phyloP scores from a whole-genome alignment of 805 yeast genomes.

The Candida peoriensis region DNA sequence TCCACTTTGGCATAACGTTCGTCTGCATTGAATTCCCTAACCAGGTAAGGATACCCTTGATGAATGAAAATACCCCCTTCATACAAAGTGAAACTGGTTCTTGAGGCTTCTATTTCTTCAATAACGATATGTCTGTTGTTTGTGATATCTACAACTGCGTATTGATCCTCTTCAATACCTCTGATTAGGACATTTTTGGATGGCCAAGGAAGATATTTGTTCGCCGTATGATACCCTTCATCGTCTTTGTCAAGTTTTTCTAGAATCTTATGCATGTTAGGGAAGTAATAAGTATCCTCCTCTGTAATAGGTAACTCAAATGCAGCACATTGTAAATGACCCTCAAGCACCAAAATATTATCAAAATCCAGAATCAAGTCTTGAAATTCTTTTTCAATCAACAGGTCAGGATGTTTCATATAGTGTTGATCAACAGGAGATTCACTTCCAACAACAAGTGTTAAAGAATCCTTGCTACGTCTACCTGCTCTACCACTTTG shows the following conservation, averaged over 20 bases:
- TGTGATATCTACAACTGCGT: slow-evolving; percentile 88
- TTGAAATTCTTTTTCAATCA: slow-evolving; percentile 50
- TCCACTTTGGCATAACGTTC: slow-evolving; percentile 79
- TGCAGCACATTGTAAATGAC: slow-evolving; percentile 93
- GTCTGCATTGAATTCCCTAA: slow-evolving; percentile 76
- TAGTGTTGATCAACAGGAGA: slow-evolving; percentile 86
- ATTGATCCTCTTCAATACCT: slow-evolving; percentile 75
- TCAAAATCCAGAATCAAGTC: slow-evolving; percentile 58
- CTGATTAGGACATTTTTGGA: slow-evolving; percentile 69
- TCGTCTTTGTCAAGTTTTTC: slow-evolving; percentile 33
- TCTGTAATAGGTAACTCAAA: slow-evolving; percentile 67
- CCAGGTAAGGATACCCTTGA: slow-evolving; percentile 87
- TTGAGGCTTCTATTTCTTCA: slow-evolving; percentile 83
- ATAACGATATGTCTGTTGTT: slow-evolving; percentile 70
- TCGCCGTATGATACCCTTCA: slow-evolving; percentile 49
- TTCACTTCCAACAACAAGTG: slow-evolving; percentile 76
- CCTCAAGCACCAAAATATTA: slow-evolving; percentile 59
- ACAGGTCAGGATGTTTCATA: slow-evolving; percentile 58
- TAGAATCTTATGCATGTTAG: slow-evolving; percentile 23
- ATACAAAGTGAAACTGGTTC: slow-evolving; percentile 87
- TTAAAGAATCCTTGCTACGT: slow-evolving; percentile 76
- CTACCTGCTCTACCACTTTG: slow-evolving; percentile 98
- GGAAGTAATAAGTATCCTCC: slow-evolving; percentile 56
- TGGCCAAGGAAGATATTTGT: slow-evolving; percentile 77
- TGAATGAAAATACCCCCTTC: slow-evolving; percentile 92